A percentile compares a stretch with the other conserved stretches of the same genome.
These are phyloP conservation scores for Pseudisothecium myosuroides DNA, from an alignment of 225 moss, liverwort and hornwort species.

Conservation along the genomic window DNA sequence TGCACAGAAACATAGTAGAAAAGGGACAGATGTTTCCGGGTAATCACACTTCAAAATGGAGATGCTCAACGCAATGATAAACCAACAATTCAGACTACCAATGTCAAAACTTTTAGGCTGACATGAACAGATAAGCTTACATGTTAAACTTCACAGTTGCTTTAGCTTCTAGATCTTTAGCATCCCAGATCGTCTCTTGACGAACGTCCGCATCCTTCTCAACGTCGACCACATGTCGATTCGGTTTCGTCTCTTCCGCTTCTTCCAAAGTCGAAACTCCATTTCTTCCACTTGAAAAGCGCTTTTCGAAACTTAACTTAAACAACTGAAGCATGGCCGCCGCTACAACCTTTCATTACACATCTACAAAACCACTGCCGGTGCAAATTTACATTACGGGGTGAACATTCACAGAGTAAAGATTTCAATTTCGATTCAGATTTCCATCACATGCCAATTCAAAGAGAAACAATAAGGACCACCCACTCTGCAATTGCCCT, in stretches of 20 bases:
- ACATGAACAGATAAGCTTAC: slow-evolving; percentile 18
- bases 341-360: background rate
- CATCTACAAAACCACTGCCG: slow-evolving; percentile 33
- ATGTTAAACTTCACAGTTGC: slow-evolving; percentile 59
- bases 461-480: background rate
- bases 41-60: background rate
- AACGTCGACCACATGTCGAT: background rate
- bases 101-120: background rate
- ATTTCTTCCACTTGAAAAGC: slow-evolving; percentile 23
- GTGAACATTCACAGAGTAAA: background rate
- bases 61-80: background rate
- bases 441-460: background rate
- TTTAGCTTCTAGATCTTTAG: slow-evolving; percentile 50
- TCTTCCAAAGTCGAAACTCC: slow-evolving; percentile 25
- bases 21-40: background rate
- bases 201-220: background rate
- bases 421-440: background rate
- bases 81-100: background rate
- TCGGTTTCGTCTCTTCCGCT: slow-evolving; percentile 12
- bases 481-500: background rate
- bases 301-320: slow-evolving; percentile 8
- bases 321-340: slow-evolving; percentile 29
- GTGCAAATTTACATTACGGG: background rate
- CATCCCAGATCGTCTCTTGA: slow-evolving; percentile 1
- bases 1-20: background rate